Evolutionary conservation across 257 asterid genomes (phyloP), one percentile per base, ranked within the genome.

Genomic region (Vinca minor): DNA sequence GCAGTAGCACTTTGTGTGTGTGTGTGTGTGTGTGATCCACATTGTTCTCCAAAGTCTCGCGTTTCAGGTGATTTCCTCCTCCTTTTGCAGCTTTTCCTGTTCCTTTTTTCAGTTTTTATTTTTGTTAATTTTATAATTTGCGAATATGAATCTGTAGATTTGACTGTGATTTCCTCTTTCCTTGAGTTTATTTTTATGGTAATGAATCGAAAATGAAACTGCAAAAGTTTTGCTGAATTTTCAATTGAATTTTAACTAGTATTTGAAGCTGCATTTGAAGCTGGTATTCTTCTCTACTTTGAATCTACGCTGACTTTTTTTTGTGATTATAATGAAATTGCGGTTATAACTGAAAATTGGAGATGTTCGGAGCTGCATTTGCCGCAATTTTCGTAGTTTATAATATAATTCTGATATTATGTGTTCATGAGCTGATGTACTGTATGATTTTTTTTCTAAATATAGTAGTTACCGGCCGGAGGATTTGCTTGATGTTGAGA

Each of bases 141-240:
- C 42, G 65, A 73, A 64, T 68, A 67, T 69, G 81, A 79, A 80
- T 78, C 87, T 75, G 75, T 59, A 63, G 79, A 60, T 69, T 80
- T 85, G 82, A 73, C 78, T 56, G 69, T 65, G 69, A 65, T 49
- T 55, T 44, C 49, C 46, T 59, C 34, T 8, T 64, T 44, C 18
- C 59, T 72, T 45, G 64, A 55, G 38, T 45, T n/a, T 47, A 29
- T 50, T 49, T 65, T 31, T 25, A 11, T 52, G 36, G 32, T 59
- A 21, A 48, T n/a, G 14, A 45, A 53, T 28, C 11, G 9, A 29
- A 65, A n/a, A n/a, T n/a, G n/a, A n/a, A n/a, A n/a, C n/a, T n/a
- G n/a, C n/a, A n/a, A 18, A 36, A 48, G 10, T 65, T 42, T 17
- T 49, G 65, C 63, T 64, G 57, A 14, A 45, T 48, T 46, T 50